Conservation (phyloP, 31 red algal genomes). For the Endocladia muricata region DNA sequence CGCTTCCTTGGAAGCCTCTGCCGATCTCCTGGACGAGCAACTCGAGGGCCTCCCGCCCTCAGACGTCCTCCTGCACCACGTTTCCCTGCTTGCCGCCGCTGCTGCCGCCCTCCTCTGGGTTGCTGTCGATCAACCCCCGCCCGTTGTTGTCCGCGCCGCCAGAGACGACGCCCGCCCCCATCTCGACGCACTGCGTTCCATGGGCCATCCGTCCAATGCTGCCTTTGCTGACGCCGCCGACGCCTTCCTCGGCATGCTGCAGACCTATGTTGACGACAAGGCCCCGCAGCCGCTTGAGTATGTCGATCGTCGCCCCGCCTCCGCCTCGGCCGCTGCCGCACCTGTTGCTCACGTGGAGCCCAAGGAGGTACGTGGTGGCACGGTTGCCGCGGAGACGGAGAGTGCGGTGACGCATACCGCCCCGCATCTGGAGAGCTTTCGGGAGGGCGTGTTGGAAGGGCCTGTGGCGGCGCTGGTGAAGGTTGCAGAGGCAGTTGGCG, state of each 20-base stretch:
- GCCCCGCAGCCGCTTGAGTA: neutral
- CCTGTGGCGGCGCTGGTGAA: conserved; percentile 58
- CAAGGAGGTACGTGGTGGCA: neutral
- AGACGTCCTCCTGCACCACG: conserved; percentile 53
- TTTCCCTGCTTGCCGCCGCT: conserved; percentile 11
- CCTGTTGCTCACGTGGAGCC: neutral
- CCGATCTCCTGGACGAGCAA: conserved; percentile 37
- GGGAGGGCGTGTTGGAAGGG: conserved; percentile 37
- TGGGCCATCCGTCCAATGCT: conserved; percentile 34
- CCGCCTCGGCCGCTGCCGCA: too few species aligned
- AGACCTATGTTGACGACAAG: conserved; percentile 29
- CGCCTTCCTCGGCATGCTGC: conserved; percentile 11
- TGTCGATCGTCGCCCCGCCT: too few species aligned
- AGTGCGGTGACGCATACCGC: conserved; percentile 29
- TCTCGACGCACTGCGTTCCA: conserved; percentile 24
- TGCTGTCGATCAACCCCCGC: conserved; percentile 18
- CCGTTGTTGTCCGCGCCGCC: conserved; percentile 8
- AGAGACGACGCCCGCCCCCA: conserved; percentile 3
- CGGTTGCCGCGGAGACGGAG: neutral
- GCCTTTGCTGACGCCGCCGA: conserved; percentile 44
- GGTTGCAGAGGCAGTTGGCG: conserved; percentile 53
- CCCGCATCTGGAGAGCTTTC: neutral
- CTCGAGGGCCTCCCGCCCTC: conserved; percentile 21
- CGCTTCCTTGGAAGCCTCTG: conserved; percentile 19
- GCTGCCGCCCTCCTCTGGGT: conserved; percentile 41